Base-by-base conservation (phyloP, 306 rosid species). In the Sophora flavescens region DNA sequence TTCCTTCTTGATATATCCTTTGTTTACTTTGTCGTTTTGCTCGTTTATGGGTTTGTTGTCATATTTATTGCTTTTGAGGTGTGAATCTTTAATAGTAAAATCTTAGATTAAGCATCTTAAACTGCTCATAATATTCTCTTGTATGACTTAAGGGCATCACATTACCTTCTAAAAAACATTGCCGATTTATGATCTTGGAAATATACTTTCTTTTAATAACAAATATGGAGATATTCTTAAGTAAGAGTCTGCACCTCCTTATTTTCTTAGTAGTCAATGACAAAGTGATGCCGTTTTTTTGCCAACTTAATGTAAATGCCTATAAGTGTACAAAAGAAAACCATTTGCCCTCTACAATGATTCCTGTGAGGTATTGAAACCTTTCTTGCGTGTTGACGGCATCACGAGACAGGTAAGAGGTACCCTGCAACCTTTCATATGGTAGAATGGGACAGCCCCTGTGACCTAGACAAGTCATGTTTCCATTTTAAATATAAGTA, bases 401-500 rank as follows among this genome's bases (percentile, higher is more conserved):
- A 52, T 63, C 62, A 22, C 3, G 15, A 22, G 48, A 50, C n/a
- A 14, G 33, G 30, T 45, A 28, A n/a, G 17, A 8, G 30, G 22
- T 35, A 13, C 26, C 52, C 15, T 35, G 11, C 22, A 60, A 74
- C 26, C 66, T 59, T 42, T 14, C 47, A 12, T 52, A 18, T 18
- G 38, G 17, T 15, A 32, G 18, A 9, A 59, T 15, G 59, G 17
- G 8, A 41, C 67, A 72, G 6, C 56, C 56, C 41, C 8, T 15
- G 32, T 52, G 60, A 47, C 15, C 38, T 36, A 17, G 41, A 10
- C 42, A 38, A 74, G 50, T 33, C 70, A 74, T 45, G 18, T 61
- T 45, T 15, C 26, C 71, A 74, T 50, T 48, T 74, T 35, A 48
- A 45, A 74, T 33, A 36, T 14, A 74, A 67, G 57, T 67, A 63